Evolutionary conservation across 805 yeast species (phyloP).

Genomic region (Vanderwaltozyma tropicalis): DNA sequence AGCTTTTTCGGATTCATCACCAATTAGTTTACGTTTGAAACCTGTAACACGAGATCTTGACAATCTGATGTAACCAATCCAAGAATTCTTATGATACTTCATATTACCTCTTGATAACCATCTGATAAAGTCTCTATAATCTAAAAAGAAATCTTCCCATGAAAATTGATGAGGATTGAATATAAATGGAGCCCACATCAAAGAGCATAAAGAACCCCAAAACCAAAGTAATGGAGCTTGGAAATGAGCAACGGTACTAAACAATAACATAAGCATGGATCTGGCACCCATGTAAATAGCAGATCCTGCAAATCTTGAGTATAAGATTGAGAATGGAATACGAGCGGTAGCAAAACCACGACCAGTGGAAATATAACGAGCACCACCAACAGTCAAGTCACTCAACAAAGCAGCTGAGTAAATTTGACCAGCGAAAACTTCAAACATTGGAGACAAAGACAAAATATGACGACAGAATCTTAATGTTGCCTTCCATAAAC

Average conservation of each 20-base stretch:
- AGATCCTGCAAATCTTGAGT: constrained; percentile 68
- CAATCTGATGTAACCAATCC: constrained; percentile 76
- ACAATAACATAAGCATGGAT: constrained; percentile 56
- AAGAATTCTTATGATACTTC: constrained; percentile 77
- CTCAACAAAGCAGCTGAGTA: constrained; percentile 60
- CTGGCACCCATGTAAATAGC: constrained; percentile 80
- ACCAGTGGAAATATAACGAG: constrained; percentile 77
- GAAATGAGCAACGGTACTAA: constrained; percentile 74
- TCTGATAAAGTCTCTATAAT: constrained; percentile 84
- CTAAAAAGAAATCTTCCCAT: constrained; percentile 90
- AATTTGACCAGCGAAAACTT: constrained; percentile 72
- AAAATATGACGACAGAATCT: constrained; percentile 59
- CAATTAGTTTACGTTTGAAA: constrained; percentile 62
- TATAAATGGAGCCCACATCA: constrained; percentile 83
- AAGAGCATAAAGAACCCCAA: constrained; percentile 85
- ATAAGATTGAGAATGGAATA: constrained; percentile 62
- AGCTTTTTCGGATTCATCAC: constrained; percentile 67
- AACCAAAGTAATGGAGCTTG: constrained; percentile 91
- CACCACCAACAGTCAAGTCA: constrained; percentile 75
- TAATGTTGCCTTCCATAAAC: constrained; percentile 60
- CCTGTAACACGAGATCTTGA: constrained; percentile 79
- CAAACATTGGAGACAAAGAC: constrained; percentile 71
- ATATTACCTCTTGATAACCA: constrained; percentile 88
- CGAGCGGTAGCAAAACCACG: constrained; percentile 79
- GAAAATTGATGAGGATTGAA: constrained; percentile 97